phyloP scores from a whole-genome alignment of 75 land plant species.

The Isoetes taiwanensis region DNA sequence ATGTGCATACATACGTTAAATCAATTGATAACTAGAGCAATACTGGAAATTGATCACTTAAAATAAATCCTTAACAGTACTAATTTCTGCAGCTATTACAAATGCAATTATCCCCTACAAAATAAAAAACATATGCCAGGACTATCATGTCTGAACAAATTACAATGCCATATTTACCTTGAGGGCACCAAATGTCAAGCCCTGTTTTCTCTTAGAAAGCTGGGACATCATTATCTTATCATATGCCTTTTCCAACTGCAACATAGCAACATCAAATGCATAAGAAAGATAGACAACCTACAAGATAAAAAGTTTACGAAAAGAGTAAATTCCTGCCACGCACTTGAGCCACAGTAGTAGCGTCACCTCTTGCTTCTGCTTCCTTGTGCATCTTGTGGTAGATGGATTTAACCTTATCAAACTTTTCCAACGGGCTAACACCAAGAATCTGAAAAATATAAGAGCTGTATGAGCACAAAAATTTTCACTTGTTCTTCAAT shows the following conservation, averaged over 20 bases:
- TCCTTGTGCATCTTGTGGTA: slow-evolving; percentile 59
- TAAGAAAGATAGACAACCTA: neutral
- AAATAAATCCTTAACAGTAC: no score
- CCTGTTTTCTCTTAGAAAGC: slow-evolving; percentile 73
- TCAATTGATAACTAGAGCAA: no score
- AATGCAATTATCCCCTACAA: neutral
- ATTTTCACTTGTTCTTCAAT: neutral
- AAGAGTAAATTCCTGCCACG: neutral
- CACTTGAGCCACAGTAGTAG: slow-evolving; percentile 47
- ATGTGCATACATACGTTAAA: no score
- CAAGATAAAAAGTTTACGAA: neutral
- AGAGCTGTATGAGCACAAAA: neutral
- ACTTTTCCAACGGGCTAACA: slow-evolving; percentile 68
- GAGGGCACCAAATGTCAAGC: slow-evolving; percentile 75
- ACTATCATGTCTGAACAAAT: no score
- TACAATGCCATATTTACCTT: slow-evolving; percentile 30
- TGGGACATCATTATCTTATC: slow-evolving; percentile 93
- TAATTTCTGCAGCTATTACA: no score
- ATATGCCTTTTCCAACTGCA: slow-evolving; percentile 84
- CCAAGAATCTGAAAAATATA: slow-evolving; percentile 50
- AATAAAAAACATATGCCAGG: neutral
- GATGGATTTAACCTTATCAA: slow-evolving; percentile 58
- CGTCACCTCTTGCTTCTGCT: slow-evolving; percentile 82
- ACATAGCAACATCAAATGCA: neutral
- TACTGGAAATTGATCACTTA: no score